Evolutionary conservation across 371 early-diverging fungal species (phyloP), one percentile per base, ranked within the genome.

Genomic region (Nosema granulosis): DNA sequence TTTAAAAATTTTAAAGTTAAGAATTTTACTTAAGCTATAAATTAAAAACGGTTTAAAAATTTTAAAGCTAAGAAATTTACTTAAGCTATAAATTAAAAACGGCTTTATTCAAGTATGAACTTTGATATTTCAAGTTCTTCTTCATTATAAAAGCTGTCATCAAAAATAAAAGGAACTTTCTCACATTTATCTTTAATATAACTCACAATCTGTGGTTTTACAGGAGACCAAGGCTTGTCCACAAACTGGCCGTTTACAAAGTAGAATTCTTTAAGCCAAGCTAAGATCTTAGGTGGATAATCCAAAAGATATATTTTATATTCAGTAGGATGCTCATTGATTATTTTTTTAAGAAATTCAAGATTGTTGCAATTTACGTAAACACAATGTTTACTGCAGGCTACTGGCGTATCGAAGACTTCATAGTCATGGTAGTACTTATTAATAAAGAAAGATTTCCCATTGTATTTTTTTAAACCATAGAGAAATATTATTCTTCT

Each of bases 391-490:
- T 63, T 11, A 20, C 3, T 16, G 11, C 24, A 11, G 1, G 12
- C 18, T 22, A 31, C 3, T 18, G 11, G n/a, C 34, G 31, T 59
- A 29, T n/a, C 28, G 9, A 34, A 31, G 50, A 75, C 52, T 38
- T 22, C 31, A 49, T 63, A 56, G 28, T 71, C 68, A 37, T 24
- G 0, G 37, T 58, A 76, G 31, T 69, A 71, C 29, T 69, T 76
- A 34, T 61, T 69, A 4, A 29, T 37, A 65, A 76, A 76, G 35
- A 38, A 37, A n/a, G 70, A 63, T 31, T 67, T 66, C 18, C 76
- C 76, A 71, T 63, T 61, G 56, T 76, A 57, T 37, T 70, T 69
- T 70, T 52, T 63, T 11, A n/a, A 34, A 3, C 62, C 63, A 61
- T 58, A 76, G 34, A 76, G 18, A 62, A 76, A 52, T 13, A 70